Evolutionary conservation across 2,329 filamentous ascomycete species (phyloP).

Genomic region (Ciborinia camelliae): DNA sequence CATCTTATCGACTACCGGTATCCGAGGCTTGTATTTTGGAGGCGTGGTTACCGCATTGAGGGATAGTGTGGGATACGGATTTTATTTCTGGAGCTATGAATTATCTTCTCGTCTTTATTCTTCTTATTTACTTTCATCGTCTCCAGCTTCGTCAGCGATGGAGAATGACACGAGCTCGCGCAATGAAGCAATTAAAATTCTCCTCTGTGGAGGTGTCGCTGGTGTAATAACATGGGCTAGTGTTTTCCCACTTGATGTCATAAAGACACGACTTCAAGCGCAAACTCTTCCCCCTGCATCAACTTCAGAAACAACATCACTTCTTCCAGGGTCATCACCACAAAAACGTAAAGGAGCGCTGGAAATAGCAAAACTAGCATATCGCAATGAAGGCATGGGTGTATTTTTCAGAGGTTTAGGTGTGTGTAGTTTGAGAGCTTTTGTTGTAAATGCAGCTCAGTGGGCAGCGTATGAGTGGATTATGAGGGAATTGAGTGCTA

Average conservation of each 20-base stretch:
- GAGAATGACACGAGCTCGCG: slow-evolving; percentile 27
- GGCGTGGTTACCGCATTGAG: slow-evolving; percentile 77
- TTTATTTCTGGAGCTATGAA: slow-evolving; percentile 95
- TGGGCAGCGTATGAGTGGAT: slow-evolving; percentile 92
- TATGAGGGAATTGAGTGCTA: slow-evolving; percentile 55
- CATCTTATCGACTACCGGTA: slow-evolving; percentile 55
- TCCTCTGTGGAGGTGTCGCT: slow-evolving; percentile 83
- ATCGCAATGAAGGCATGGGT: slow-evolving; percentile 56
- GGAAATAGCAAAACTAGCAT: slow-evolving; percentile 63
- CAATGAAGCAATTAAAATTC: slow-evolving; percentile 56
- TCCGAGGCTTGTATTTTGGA: slow-evolving; percentile 75
- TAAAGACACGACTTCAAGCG: slow-evolving; percentile 89
- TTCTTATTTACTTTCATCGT: not conserved
- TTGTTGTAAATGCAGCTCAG: slow-evolving; percentile 88
- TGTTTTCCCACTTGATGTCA: slow-evolving; percentile 85
- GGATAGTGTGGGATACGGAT: slow-evolving; percentile 91
- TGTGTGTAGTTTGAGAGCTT: slow-evolving; percentile 80
- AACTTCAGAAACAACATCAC: slow-evolving; percentile 32
- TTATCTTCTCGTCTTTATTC: slow-evolving; percentile 54
- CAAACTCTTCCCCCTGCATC: slow-evolving; percentile 44
- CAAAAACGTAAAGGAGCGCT: slow-evolving; percentile 49
- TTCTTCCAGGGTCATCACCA: slow-evolving; percentile 35
- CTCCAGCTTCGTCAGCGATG: slow-evolving; percentile 41
- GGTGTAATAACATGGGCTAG: slow-evolving; percentile 86
- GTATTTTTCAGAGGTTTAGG: slow-evolving; percentile 73